phyloP scores from a whole-genome alignment of 441 rosid genomes.

The Corymbia citriodora region DNA sequence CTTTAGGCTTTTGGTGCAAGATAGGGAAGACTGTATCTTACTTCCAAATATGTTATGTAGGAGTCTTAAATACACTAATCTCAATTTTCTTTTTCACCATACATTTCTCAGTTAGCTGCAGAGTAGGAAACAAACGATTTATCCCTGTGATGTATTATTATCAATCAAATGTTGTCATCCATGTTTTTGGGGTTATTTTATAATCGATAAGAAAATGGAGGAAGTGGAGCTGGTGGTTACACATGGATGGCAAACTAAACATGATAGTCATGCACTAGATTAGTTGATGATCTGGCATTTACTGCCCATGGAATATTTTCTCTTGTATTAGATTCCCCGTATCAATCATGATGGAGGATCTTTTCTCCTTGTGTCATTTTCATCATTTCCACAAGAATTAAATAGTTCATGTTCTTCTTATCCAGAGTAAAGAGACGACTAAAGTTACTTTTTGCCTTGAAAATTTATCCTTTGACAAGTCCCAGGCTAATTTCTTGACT shows the following conservation, averaged over 20 bases:
- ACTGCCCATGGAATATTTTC: neutral
- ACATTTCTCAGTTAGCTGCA: neutral
- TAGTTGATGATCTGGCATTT: neutral
- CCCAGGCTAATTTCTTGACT: slow-evolving; percentile 3
- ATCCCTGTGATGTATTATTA: neutral
- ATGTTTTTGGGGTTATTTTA: neutral
- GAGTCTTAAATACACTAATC: neutral
- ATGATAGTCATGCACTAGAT: neutral
- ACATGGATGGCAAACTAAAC: neutral
- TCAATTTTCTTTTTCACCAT: neutral
- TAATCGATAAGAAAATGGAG: neutral
- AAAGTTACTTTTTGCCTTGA: neutral
- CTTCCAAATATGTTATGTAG: neutral
- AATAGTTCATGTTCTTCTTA: neutral
- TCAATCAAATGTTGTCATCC: neutral
- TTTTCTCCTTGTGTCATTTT: neutral
- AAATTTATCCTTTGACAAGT: neutral
- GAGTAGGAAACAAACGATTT: neutral
- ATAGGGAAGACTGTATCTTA: neutral
- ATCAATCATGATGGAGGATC: neutral
- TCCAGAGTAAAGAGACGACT: neutral
- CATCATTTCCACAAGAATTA: neutral
- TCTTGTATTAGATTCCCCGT: neutral
- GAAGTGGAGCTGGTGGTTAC: neutral
- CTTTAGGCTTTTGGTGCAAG: neutral